Conservation (phyloP, 2,329 filamentous ascomycete genomes). For the Ceratocystis papillata region DNA sequence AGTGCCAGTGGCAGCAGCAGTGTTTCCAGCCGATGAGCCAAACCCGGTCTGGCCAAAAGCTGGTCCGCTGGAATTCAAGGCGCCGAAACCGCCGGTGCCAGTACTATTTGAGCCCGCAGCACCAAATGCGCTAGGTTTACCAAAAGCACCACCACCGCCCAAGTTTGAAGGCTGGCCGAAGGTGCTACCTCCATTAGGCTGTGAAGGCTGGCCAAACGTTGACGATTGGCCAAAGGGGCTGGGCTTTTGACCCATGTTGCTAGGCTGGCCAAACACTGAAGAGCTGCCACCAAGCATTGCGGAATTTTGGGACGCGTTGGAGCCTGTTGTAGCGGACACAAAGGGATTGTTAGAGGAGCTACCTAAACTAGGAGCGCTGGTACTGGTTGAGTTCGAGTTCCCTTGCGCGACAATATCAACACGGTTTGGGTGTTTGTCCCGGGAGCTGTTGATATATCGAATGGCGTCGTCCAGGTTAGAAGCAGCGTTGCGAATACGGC, state of each 20-base stretch:
- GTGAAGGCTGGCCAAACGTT: slow-evolving; percentile 35
- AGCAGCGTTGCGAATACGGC: slow-evolving; percentile 62
- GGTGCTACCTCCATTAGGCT: slow-evolving; percentile 23
- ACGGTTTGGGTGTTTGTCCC: slow-evolving; percentile 65
- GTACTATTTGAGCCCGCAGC: not conserved
- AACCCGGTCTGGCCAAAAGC: slow-evolving; percentile 18
- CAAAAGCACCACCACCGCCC: slow-evolving; percentile 30
- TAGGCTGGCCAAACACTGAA: slow-evolving; percentile 32
- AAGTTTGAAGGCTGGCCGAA: slow-evolving; percentile 25
- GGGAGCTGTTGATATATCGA: slow-evolving; percentile 54
- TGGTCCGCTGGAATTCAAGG: not conserved
- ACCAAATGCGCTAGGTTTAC: slow-evolving; percentile 26
- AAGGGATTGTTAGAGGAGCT: slow-evolving; percentile 40
- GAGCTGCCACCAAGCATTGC: slow-evolving; percentile 16
- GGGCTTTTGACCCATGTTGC: slow-evolving; percentile 37
- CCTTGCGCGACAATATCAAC: slow-evolving; percentile 49
- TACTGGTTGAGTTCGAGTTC: slow-evolving; percentile 33
- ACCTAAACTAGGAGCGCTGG: slow-evolving; percentile 29
- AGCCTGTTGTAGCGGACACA: slow-evolving; percentile 26
- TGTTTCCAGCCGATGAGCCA: slow-evolving; percentile 8
- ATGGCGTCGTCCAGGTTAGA: slow-evolving; percentile 61
- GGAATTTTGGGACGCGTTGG: slow-evolving; percentile 22
- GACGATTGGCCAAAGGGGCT: slow-evolving; percentile 31
- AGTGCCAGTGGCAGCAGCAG: slow-evolving; percentile 15
- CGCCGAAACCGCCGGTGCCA: slow-evolving; percentile 18